A percentile compares a stretch with the other conserved stretches of the same genome.
Conservation (phyloP, 305 asterid species). For the Fraxinus angustifolia region DNA sequence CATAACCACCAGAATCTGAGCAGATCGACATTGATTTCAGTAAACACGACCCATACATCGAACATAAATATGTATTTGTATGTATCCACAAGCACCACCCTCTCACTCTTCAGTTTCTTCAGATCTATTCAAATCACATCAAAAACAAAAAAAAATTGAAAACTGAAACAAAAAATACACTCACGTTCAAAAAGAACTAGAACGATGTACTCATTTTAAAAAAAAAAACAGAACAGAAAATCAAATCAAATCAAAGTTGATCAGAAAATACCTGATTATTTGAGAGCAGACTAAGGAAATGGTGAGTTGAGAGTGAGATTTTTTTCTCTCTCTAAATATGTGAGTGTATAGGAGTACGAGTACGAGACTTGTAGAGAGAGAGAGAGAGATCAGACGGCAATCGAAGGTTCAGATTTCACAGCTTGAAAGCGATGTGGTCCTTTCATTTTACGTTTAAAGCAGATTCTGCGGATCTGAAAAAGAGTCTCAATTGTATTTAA, state of each 20-base stretch:
- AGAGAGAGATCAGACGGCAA: constrained; percentile 7
- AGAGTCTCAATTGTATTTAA: constrained; percentile 34
- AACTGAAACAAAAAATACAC: not conserved
- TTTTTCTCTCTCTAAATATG: constrained; percentile 7
- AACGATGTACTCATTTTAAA: not conserved
- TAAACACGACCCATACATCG: not conserved
- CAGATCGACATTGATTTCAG: not conserved
- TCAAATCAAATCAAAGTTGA: not conserved
- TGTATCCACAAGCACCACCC: constrained; percentile 30
- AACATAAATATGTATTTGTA: constrained; percentile 22
- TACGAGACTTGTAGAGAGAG: constrained; percentile 11
- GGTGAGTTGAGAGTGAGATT: not conserved
- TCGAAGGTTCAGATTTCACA: constrained; percentile 10
- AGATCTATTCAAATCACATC: constrained; percentile 57
- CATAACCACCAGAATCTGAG: not conserved
- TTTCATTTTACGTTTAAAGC: constrained; percentile 7
- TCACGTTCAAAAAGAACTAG: not conserved
- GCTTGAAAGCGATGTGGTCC: not conserved
- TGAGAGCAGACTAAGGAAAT: constrained; percentile 4
- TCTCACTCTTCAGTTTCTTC: constrained; percentile 50
- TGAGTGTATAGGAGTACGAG: not conserved
- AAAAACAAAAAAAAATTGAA: not conserved
- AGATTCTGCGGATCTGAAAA: constrained; percentile 36
- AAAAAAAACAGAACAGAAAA: not conserved
- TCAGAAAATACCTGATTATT: constrained; percentile 16